A percentile compares a stretch with the other conserved stretches of the same genome.
These are phyloP conservation scores for Solanum aculeatissimum DNA, from an alignment of 305 asterid genomes.

Conservation along the genomic window DNA sequence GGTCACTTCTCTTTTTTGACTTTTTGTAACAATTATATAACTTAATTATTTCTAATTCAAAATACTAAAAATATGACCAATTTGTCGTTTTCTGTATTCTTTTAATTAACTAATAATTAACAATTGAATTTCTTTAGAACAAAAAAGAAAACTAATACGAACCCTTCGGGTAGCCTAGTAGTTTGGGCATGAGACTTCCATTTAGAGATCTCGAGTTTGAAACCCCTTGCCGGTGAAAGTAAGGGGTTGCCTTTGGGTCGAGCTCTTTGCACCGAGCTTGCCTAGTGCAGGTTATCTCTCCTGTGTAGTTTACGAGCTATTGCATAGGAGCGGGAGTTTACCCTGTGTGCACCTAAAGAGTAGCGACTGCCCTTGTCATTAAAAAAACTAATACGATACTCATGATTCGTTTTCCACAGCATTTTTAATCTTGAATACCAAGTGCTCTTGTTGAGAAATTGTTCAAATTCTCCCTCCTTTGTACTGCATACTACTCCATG, in stretches of 20 bases:
- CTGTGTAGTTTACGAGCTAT: too few relatives aligned
- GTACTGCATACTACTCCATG: background rate
- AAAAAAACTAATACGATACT: background rate
- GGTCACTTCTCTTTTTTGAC: background rate
- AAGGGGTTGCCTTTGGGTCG: too few relatives aligned
- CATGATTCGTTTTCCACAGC: background rate
- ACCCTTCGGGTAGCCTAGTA: background rate
- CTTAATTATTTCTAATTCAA: background rate
- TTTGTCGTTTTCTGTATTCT: background rate
- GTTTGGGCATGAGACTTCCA: too few relatives aligned
- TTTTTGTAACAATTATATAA: background rate
- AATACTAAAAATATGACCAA: background rate
- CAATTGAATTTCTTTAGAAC: background rate
- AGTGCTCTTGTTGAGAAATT: background rate
- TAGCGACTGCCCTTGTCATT: too few relatives aligned
- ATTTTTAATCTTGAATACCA: background rate
- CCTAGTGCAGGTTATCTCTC: too few relatives aligned
- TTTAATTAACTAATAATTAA: background rate
- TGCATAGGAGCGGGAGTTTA: too few relatives aligned
- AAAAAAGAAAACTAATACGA: background rate
- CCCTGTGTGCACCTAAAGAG: too few relatives aligned
- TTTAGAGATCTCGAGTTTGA: too few relatives aligned
- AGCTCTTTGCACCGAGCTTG: too few relatives aligned
- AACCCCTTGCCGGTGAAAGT: too few relatives aligned
- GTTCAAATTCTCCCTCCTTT: background rate